Evolutionary conservation across 2,329 filamentous ascomycete species (phyloP).

Genomic region (Pyrenochaeta sp.): DNA sequence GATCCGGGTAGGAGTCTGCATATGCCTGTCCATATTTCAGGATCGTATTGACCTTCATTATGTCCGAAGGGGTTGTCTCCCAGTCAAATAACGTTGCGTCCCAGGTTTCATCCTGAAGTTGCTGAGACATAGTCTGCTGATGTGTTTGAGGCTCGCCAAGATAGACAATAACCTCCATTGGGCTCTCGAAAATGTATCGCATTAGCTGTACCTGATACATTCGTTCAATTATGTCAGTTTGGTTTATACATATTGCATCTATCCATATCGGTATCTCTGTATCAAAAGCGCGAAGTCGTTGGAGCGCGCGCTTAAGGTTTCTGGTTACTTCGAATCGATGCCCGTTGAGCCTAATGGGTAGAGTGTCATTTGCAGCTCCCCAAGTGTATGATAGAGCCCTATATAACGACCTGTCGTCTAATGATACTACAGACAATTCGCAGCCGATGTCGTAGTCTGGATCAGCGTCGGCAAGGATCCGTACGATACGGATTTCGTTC

Average conservation of each 20-base stretch:
- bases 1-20: constrained; percentile 10
- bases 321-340: constrained; percentile 8
- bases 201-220: not conserved
- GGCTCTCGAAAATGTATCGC: not conserved
- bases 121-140: not conserved
- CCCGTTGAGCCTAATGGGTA: constrained; percentile 11
- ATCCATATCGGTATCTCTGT: not conserved
- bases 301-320: constrained; percentile 15
- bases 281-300: constrained; percentile 2
- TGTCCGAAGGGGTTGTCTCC: constrained; percentile 3
- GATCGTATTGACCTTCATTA: constrained; percentile 4
- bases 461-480: not conserved
- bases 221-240: not conserved
- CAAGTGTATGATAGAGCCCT: constrained; percentile 22
- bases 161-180: constrained; percentile 9
- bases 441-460: constrained; percentile 12
- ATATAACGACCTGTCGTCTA: constrained; percentile 9
- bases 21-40: constrained; percentile 3
- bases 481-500: too few species aligned
- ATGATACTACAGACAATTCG: constrained; percentile 6
- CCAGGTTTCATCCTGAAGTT: not conserved
- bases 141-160: constrained; percentile 3
- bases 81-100: constrained; percentile 1
- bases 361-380: constrained; percentile 10
- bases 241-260: not conserved